Conservation (phyloP, 2,329 filamentous ascomycete genomes). For the Paracamarosporium sp. region DNA sequence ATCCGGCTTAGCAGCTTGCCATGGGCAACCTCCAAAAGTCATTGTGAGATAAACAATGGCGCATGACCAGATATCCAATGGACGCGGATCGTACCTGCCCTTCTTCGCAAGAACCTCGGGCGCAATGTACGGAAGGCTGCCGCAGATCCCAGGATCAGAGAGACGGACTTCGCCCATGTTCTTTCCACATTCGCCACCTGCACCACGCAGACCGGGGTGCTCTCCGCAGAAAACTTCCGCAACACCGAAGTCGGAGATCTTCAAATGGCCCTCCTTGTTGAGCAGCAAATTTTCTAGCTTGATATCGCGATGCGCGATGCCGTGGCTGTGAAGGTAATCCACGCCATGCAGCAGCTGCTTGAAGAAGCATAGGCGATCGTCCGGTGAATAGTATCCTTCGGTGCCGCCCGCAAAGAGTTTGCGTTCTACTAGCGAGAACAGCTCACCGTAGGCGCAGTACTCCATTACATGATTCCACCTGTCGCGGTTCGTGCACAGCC, state of each 20-base stretch:
- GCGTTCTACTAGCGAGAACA: conserved; percentile 75
- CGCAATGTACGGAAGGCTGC: conserved; percentile 85
- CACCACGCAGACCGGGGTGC: conserved; percentile 77
- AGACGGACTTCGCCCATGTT: conserved; percentile 74
- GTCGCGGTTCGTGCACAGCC: conserved; percentile 74
- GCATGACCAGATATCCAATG: conserved; percentile 85
- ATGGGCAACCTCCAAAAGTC: conserved; percentile 74
- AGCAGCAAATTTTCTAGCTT: conserved; percentile 88
- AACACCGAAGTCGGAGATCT: conserved; percentile 91
- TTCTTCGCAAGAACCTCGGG: conserved; percentile 80
- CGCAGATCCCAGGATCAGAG: conserved; percentile 81
- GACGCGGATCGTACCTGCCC: conserved; percentile 73
- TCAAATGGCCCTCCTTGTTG: conserved; percentile 79
- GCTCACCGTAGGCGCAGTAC: conserved; percentile 82
- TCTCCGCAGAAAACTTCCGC: conserved; percentile 84
- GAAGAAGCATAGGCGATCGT: conserved; percentile 83
- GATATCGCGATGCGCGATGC: conserved; percentile 89
- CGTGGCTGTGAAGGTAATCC: conserved; percentile 79
- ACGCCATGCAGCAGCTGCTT: conserved; percentile 87
- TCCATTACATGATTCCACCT: conserved; percentile 95
- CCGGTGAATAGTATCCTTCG: conserved; percentile 64
- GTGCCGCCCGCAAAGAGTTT: conserved; percentile 56
- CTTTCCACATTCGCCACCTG: conserved; percentile 75
- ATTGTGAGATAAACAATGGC: conserved; percentile 84
- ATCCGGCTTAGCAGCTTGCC: conserved; percentile 69